Percentiles rank a stretch among this genome's conserved stretches.
phyloP scores from a whole-genome alignment of 2,329 filamentous ascomycete genomes.

The Alternaria brassicae region DNA sequence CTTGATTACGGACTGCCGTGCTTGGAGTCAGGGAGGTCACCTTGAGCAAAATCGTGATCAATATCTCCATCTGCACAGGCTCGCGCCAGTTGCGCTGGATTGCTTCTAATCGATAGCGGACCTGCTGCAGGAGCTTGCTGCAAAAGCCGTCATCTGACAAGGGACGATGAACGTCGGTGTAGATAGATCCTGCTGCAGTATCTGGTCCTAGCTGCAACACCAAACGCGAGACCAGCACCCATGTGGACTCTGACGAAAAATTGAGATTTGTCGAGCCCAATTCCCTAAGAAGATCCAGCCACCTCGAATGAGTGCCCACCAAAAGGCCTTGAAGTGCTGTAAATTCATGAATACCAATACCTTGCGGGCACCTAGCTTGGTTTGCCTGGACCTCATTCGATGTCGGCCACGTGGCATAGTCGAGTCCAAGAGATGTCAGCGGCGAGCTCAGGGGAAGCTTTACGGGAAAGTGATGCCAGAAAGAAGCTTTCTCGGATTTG shows the following conservation, averaged over 20 bases:
- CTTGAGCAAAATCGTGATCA: slow-evolving; percentile 62
- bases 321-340: slow-evolving; percentile 59
- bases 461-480: slow-evolving; percentile 57
- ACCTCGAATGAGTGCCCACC: slow-evolving; percentile 56
- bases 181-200: slow-evolving; percentile 16
- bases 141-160: slow-evolving; percentile 63
- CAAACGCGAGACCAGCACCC: slow-evolving; percentile 60
- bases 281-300: slow-evolving; percentile 59
- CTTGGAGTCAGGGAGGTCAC: slow-evolving; percentile 39
- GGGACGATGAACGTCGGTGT: slow-evolving; percentile 57
- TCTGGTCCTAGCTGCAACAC: slow-evolving; percentile 63
- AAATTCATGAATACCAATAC: slow-evolving; percentile 61
- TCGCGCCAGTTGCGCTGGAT: slow-evolving; percentile 68
- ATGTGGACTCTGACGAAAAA: slow-evolving; percentile 63
- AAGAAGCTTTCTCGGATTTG: slow-evolving; percentile 43
- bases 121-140: slow-evolving; percentile 54
- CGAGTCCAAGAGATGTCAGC: slow-evolving; percentile 18
- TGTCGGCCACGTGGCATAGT: slow-evolving; percentile 50
- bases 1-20: slow-evolving; percentile 11
- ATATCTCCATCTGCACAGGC: slow-evolving; percentile 62
- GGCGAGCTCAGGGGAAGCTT: slow-evolving; percentile 50
- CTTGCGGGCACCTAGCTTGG: slow-evolving; percentile 57
- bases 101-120: slow-evolving; percentile 55
- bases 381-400: slow-evolving; percentile 64
- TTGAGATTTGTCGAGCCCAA: slow-evolving; percentile 64